Evolutionary conservation across 257 asterid species (phyloP), one percentile per base, ranked within the genome.

Genomic region (Petunia secreta): DNA sequence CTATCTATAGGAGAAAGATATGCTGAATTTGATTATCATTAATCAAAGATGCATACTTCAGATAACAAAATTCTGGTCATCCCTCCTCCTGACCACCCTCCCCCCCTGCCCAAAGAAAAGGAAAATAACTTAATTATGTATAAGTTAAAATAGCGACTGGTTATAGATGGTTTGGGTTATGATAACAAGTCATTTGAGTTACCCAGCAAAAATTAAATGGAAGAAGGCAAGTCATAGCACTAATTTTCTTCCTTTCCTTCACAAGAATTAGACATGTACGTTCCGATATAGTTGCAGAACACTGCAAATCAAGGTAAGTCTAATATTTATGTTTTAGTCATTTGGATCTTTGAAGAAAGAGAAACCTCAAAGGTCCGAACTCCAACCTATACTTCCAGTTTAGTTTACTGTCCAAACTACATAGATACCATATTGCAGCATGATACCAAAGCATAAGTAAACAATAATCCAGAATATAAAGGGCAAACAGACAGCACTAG

Each of bases 401-500:
- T 71, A 48, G 40, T 48, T 2, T 50, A 50, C 36, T 73, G 78
- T 73, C 62, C 55, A 67, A 25, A 67, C 55, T 13, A 73, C 77
- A 73, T 73, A 36, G 11, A 50, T 73, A 73, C 50, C 11, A 16
- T 44, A 73, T 16, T 73, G 46, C 62, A 73, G 11, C 62, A 50
- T 50, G 46, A 50, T 73, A 73, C 78, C 36, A 66, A 78, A 46
- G 39, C 8, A 44, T 8, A 39, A 50, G 41, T 6, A 16, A 63
- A 63, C 46, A 48, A 78, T 36, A 62, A 25, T 60, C 41, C 14
- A 11, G 14, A 46, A 78, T 39, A n/a, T 43, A 52, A 64, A 77
- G 55, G 15, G 50, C 46, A 80, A 48, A 90, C 87, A 15, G 44
- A 92, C 97, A 36, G 14, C 62, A 13, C 52, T 50, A 50, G 52